Conservation (phyloP, 2,329 filamentous ascomycete genomes). For the Coniochaeta sp. region DNA sequence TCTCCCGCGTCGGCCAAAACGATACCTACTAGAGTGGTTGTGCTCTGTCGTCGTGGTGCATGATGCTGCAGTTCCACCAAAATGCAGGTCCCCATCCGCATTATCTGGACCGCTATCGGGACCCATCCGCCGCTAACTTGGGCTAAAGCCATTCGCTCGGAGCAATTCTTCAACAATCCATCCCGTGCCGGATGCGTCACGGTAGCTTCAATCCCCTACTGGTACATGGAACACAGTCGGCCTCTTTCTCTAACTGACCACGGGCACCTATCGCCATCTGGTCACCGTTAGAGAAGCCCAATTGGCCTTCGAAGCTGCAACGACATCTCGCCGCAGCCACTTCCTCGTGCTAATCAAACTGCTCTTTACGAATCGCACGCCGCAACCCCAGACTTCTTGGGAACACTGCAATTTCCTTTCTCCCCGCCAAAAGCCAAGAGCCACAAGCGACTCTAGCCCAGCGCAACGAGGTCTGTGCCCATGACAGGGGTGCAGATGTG, state of each 20-base stretch:
- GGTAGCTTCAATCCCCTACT: too few relatives aligned
- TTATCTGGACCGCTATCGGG: not conserved
- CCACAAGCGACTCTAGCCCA: not conserved
- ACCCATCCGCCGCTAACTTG: too few relatives aligned
- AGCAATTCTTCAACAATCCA: not conserved
- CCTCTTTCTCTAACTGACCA: not conserved
- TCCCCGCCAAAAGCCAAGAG: not conserved
- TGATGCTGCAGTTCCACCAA: not conserved
- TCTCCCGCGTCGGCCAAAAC: not conserved
- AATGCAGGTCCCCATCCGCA: conserved; percentile 1
- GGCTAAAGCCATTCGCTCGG: not conserved
- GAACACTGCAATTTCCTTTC: conserved; percentile 1
- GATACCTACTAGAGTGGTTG: not conserved
- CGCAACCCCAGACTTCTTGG: not conserved
- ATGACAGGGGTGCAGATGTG: not conserved
- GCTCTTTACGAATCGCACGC: not conserved
- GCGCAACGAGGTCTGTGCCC: not conserved
- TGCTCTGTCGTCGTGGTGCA: not conserved
- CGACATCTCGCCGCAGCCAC: not conserved
- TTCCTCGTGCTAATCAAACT: conserved; percentile 2
- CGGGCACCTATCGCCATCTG: not conserved
- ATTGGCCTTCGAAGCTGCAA: not conserved
- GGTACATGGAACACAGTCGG: too few relatives aligned
- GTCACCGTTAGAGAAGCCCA: not conserved
- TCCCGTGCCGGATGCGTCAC: not conserved